Percentiles rank a stretch among this genome's conserved stretches.
Conservation (phyloP, 495 filamentous ascomycete genomes). For the Podospora fimiseda region DNA sequence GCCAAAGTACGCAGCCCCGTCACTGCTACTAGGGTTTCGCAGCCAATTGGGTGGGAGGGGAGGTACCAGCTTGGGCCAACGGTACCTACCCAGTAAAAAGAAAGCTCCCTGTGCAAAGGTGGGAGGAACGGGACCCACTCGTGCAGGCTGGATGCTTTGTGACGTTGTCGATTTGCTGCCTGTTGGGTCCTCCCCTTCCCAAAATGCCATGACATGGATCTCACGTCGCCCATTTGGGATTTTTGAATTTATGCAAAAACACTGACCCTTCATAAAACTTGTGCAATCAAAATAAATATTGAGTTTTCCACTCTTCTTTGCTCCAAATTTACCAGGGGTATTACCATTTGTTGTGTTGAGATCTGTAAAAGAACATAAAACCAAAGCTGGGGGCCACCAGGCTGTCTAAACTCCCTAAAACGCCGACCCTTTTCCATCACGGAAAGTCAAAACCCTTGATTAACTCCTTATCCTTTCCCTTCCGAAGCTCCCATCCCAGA, state of each 20-base stretch:
- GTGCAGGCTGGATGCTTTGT: conserved; percentile 20
- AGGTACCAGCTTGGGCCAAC: conserved; percentile 8
- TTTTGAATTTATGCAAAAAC: background rate
- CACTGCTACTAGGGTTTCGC: conserved; percentile 3
- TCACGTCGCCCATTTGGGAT: background rate
- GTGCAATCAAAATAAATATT: too few relatives aligned
- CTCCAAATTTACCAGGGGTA: too few relatives aligned
- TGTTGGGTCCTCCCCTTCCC: conserved; percentile 14
- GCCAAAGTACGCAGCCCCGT: conserved; percentile 10
- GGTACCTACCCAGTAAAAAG: conserved; percentile 9
- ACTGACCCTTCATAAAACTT: background rate
- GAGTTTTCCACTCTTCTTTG: too few relatives aligned
- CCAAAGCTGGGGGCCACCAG: too few relatives aligned
- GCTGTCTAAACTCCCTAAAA: too few relatives aligned
- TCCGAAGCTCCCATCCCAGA: too few relatives aligned
- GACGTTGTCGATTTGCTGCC: conserved; percentile 35
- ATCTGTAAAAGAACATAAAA: too few relatives aligned
- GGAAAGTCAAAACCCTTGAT: too few relatives aligned
- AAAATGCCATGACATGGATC: conserved; percentile 1
- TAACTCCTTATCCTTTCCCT: too few relatives aligned
- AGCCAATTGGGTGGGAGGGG: background rate
- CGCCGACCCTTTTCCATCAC: too few relatives aligned
- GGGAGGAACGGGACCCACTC: conserved; percentile 9
- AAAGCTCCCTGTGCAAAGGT: background rate
- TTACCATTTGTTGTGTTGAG: too few relatives aligned